Evolutionary conservation across 352 stramenopile genomes (phyloP), one percentile per base, ranked within the genome.

Genomic region (Globisporangium recalcitrans): DNA sequence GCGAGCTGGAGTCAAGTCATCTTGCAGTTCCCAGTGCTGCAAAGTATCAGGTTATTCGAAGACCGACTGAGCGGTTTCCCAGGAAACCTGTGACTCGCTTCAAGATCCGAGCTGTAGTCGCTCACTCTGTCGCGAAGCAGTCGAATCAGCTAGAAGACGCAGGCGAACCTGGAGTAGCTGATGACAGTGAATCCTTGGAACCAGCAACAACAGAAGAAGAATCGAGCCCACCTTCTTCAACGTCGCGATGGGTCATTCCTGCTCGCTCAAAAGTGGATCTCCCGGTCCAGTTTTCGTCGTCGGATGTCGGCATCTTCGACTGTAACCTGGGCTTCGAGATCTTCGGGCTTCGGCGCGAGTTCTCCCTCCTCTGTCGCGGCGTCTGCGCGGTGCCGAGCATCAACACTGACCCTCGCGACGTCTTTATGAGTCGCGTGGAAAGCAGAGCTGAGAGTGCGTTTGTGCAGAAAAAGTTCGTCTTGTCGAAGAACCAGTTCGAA

Each of bases 401-500:
- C 63, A 98, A 98, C 69, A 82, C 65, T 27, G 93, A 98, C 57
- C 93, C 93, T 10, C 75, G 90, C 38, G 98, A 97, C 62, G 87
- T 98, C 2, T 98, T 98, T 62, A 98, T 98, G 93, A 86, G 80
- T 47, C 85, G 94, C 14, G 70, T 97, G 16, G 98, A 98, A 69
- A 85, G 75, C 32, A 71, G 75, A 9, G 71, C 79, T 2, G 86
- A 93, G 22, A 61, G 71, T 7, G 62, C 69, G 9, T 82, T 92
- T 68, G 78, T 96, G 16, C 72, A 86, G 7, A 98, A 98, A 60
- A 93, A 96, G n/a, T 98, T 93, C 54, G 87, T 98, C 1, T 60
- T 95, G 4, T 88, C 87, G 0, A 87, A 78, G 52, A 88, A 88
- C 48, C 73, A 86, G 58, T 98, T 98, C 66, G 92, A 98, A 48